Base-by-base conservation (phyloP, 2,329 filamentous ascomycete species). In the Ascochyta clinopodiicola region DNA sequence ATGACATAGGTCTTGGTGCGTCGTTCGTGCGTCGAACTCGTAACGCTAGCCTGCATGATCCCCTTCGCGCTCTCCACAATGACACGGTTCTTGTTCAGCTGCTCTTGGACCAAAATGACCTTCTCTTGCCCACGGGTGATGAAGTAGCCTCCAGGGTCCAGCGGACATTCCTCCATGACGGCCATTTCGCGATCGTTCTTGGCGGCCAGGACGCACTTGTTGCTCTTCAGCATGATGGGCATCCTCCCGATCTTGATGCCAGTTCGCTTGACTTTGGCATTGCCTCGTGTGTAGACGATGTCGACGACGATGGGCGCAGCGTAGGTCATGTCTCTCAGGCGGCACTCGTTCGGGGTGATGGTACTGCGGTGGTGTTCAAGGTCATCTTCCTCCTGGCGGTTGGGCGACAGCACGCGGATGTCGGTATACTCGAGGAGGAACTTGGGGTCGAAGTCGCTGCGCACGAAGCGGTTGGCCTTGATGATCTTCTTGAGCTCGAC, bases 1-100 rank as follows among this genome's bases (percentile, higher is more conserved):
- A 94, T 86, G 46, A 99, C 92, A 67, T 98, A 97, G 51, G 92
- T 97, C 80, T 99, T 99, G 10, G 95, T 97, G 77, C 98, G 97
- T 68, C 96, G 86, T 75, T 98, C 95, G 76, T 97, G 92, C 1
- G 96, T 98, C 27, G 95, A 97, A 86, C 93, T 75, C 13, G 71
- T 99, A 27, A 98, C 95, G 1, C 95, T 98, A 34, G 96, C 95
- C 64, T 94, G 91, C 52, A 98, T 94, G 61, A 96, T 88, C 57
- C 90, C 90, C 77, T 97, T 98, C 79, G 96, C 96, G 51, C 91
- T 88, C 77, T 99, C 96, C 15, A 99, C 94, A 73, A 99, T 97
- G 69, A 99, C 91, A 80, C 95, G 88, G 77, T 99, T 99, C 84
- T 99, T 99, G 84, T 95, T 99, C 72, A 99, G 81, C 78, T 99